Evolutionary conservation across 139 green algal genomes (phyloP), one percentile per base, ranked within the genome.

Genomic region (Marvania coccoides): DNA sequence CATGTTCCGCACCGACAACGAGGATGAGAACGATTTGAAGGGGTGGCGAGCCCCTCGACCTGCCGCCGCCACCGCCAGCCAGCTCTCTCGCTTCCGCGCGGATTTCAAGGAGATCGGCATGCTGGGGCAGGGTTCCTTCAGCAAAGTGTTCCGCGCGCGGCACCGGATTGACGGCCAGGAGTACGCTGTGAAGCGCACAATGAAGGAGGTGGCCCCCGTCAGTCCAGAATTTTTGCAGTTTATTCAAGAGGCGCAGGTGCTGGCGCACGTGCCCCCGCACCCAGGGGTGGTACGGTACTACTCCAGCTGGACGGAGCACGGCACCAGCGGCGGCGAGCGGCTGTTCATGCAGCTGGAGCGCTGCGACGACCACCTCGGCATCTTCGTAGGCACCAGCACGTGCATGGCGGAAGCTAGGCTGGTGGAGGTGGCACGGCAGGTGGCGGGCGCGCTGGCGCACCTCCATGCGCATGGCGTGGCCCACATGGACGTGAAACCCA

Each of bases 401-500:
- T 58, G 72, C 2, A 57, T 90, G 40, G 66, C 47, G 26, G 87
- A 95, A 69, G 29, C 42, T 2, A 80, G 91, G 34, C 71, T 96
- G 23, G n/a, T 91, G 39, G 73, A 83, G 2, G 63, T 96, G 24
- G 58, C 87, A n/a, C 67, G 74, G 3, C 86, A 93, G 81, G 83
- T 90, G 64, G 30, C 67, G 0, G 4, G 2, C 19, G 92, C 85
- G 14, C 77, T 98, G 26, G 61, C 82, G 48, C 83, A 91, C 75
- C 68, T 96, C 51, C 92, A 98, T 73, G 57, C 68, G 1, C 60
- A 75, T 26, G 84, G 83, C 33, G 76, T 98, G 24, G 91, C 83
- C 0, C 92, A 98, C 77, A 63, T 98, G 71, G 92, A 98, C 69
- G 64, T 98, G 3, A 98, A 98, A 78, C 92, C 92, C 1, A 89